phyloP scores from a whole-genome alignment of 768 basidiomycete genomes.

The Xerocomellus chrysenteron region DNA sequence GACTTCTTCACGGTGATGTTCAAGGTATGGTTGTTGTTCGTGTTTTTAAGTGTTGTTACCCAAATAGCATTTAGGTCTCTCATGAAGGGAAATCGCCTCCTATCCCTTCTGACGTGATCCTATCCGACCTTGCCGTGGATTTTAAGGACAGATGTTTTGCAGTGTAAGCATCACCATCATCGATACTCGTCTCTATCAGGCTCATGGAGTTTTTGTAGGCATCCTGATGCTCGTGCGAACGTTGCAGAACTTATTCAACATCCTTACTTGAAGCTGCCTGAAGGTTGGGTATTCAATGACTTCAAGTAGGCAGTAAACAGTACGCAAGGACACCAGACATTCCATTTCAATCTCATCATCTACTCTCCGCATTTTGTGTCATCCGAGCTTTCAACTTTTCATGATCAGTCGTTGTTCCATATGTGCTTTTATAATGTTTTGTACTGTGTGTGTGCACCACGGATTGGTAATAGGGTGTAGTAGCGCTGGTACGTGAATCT shows the following conservation, averaged over 20 bases:
- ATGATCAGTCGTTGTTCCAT: conserved; percentile 27
- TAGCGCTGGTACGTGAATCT: conserved; percentile 35
- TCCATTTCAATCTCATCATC: conserved; percentile 28
- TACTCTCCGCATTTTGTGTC: conserved; percentile 23
- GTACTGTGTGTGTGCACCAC: conserved; percentile 23
- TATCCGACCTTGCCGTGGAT: conserved; percentile 77
- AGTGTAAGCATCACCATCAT: conserved; percentile 52
- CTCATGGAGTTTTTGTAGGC: conserved; percentile 40
- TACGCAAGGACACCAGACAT: conserved; percentile 16
- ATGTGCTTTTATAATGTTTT: conserved; percentile 35
- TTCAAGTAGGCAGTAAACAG: conserved; percentile 28
- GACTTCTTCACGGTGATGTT: conserved; percentile 92
- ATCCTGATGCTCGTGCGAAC: conserved; percentile 80
- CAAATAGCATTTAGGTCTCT: conserved; percentile 59
- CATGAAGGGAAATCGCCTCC: conserved; percentile 85
- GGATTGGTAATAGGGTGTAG: conserved; percentile 28
- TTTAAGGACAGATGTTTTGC: conserved; percentile 90
- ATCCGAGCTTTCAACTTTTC: conserved; percentile 18
- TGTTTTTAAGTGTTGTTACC: background rate
- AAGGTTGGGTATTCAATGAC: conserved; percentile 74
- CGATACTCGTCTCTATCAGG: background rate
- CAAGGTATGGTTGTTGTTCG: conserved; percentile 54
- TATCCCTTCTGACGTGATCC: conserved; percentile 76
- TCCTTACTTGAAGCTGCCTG: conserved; percentile 70
- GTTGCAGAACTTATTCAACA: conserved; percentile 79